Percentiles rank a stretch among this genome's conserved stretches.
These are phyloP conservation scores for Hypoxylon lenormandii DNA, from an alignment of 495 filamentous ascomycete species.

Conservation along the genomic window DNA sequence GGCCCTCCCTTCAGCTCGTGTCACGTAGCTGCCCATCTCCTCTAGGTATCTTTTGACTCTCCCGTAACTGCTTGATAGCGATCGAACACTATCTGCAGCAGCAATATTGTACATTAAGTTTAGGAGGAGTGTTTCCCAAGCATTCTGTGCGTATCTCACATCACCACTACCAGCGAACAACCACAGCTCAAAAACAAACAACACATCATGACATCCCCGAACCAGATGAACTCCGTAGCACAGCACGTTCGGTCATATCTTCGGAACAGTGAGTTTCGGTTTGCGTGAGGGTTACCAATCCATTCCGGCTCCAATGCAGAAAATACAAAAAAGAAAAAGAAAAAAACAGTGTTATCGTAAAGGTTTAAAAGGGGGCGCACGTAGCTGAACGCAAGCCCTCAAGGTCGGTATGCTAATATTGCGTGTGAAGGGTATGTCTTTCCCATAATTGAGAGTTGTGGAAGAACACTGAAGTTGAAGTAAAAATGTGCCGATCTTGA, in stretches of 20 bases:
- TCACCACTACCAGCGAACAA: not conserved
- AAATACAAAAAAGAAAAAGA: conserved; percentile 18
- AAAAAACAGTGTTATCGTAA: conserved; percentile 12
- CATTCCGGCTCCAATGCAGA: conserved; percentile 37
- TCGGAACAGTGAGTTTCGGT: conserved; percentile 30
- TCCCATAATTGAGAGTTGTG: not conserved
- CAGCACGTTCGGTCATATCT: conserved; percentile 44
- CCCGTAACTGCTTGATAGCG: conserved; percentile 6
- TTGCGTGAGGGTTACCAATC: conserved; percentile 35
- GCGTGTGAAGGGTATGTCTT: conserved; percentile 7
- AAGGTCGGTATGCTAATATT: conserved; percentile 24
- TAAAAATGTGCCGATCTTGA: conserved; percentile 11
- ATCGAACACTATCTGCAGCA: conserved; percentile 1
- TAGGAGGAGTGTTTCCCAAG: conserved; percentile 14
- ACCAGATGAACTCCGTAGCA: conserved; percentile 37
- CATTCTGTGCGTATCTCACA: conserved; percentile 23
- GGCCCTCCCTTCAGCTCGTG: not conserved
- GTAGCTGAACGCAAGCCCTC: conserved; percentile 1
- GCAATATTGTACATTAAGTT: conserved; percentile 44
- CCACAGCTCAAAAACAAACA: conserved; percentile 13
- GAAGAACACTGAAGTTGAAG: conserved; percentile 12
- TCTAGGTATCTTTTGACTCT: conserved; percentile 22
- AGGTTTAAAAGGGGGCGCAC: conserved; percentile 13
- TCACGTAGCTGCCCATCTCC: conserved; percentile 15
- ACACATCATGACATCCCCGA: conserved; percentile 24